Conservation (phyloP, 345 rosid genomes). For the Salix viminalis region DNA sequence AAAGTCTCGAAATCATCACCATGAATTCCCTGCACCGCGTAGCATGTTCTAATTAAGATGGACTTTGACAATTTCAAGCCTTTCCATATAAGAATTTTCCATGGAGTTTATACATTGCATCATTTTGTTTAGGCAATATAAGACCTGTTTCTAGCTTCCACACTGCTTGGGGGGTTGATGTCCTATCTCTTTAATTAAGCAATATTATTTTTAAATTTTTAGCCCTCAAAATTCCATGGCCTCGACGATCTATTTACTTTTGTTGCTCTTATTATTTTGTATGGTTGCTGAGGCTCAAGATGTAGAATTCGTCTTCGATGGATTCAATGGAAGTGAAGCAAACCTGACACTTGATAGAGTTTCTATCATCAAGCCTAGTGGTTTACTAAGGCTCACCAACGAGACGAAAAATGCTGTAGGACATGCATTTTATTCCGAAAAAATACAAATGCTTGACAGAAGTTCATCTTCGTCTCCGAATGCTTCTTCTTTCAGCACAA, state of each 20-base stretch:
- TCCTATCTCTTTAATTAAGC: background rate
- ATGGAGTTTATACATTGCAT: background rate
- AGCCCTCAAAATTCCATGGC: slow-evolving; percentile 8
- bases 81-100: background rate
- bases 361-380: slow-evolving; percentile 28
- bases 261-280: slow-evolving; percentile 10
- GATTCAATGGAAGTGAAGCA: slow-evolving; percentile 24
- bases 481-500: slow-evolving; percentile 42
- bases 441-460: slow-evolving; percentile 24
- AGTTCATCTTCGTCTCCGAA: background rate
- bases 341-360: slow-evolving; percentile 19
- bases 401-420: slow-evolving; percentile 25
- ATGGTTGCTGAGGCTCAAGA: slow-evolving; percentile 7
- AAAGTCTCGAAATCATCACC: background rate
- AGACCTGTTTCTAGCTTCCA: background rate
- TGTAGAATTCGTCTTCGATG: slow-evolving; percentile 34
- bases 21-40: background rate
- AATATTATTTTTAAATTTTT: background rate
- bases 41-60: background rate
- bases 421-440: slow-evolving; percentile 41
- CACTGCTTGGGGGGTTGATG: too few species aligned
- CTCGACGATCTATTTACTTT: background rate
- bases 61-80: background rate
- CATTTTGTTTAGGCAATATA: background rate
- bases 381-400: slow-evolving; percentile 50